Evolutionary conservation across 2,329 filamentous ascomycete species (phyloP).

Genomic region (Pleochaeta shiraiana): DNA sequence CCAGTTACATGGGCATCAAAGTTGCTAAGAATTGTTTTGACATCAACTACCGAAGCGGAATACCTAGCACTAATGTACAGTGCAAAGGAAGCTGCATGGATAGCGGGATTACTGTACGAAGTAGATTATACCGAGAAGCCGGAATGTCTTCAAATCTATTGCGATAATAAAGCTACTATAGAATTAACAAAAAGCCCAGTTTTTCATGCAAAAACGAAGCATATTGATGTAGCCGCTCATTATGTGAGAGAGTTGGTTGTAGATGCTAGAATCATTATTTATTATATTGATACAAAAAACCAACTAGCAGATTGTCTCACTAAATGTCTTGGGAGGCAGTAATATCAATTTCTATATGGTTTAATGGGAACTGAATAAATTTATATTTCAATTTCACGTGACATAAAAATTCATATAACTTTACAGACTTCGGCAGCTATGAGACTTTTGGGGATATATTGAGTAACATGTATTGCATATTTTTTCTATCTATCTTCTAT

Average conservation of each 20-base stretch:
- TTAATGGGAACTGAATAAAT: too few relatives aligned
- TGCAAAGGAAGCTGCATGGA: background rate
- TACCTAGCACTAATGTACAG: background rate
- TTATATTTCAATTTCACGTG: too few relatives aligned
- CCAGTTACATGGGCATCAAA: background rate
- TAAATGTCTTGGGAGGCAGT: too few relatives aligned
- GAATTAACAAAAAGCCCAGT: background rate
- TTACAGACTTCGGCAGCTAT: too few relatives aligned
- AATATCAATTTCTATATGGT: background rate
- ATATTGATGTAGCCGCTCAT: background rate
- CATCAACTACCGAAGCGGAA: constrained; percentile 1
- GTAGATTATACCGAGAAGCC: background rate
- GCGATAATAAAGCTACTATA: constrained; percentile 1
- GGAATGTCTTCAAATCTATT: background rate
- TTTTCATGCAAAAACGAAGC: background rate
- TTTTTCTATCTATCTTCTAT: too few relatives aligned
- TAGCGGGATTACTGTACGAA: background rate
- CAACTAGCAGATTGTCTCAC: background rate
- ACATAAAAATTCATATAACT: too few relatives aligned
- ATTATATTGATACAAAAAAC: background rate
- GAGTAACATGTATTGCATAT: too few relatives aligned
- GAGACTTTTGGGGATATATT: too few relatives aligned
- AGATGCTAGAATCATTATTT: background rate
- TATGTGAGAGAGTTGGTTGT: too few relatives aligned
- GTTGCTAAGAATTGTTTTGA: background rate